Evolutionary conservation across 331 rosid species (phyloP), one percentile per base, ranked within the genome.

Genomic region (Saraca asoca): DNA sequence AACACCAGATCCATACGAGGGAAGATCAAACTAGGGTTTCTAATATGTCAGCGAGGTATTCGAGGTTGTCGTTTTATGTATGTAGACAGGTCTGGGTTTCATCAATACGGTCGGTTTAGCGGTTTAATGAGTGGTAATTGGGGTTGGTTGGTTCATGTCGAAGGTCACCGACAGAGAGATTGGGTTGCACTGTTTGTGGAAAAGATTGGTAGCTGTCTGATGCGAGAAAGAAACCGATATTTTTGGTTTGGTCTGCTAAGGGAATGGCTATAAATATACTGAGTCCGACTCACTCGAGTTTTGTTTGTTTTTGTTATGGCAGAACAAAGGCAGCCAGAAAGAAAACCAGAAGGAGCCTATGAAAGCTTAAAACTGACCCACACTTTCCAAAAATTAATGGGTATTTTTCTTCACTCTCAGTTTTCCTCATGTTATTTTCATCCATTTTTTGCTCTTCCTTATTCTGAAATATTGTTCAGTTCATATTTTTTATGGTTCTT

Each of bases 21-120:
- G 38, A 66, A 7, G 42, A 33, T 61, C 7, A 64, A 71, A n/a
- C 80, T 75, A 78, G 86, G 83, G 81, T 82, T 75, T 39, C 75
- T 42, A 5, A 44, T 16, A n/a, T 12, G 44, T 14, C 24, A 2
- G 33, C 13, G 39, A 56, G 31, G 15, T 16, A 35, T 9, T 33
- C 12, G 13, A 39, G 24, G 69, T 50, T 41, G 54, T 41, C 53
- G 53, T 62, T 68, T 58, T 46, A 39, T 41, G 66, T n/a, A 64
- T 41, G 42, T 49, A 18, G 20, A 33, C 51, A 37, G 38, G 34
- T 72, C 16, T 16, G 41, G 34, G 35, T 61, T 10, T 53, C n/a
- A 3, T 16, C 29, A 16, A 12, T 24, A 39, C 17, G 17, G 16
- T 15, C 9, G 45, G 35, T 48, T 20, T 24, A 14, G 68, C 12